phyloP scores from a whole-genome alignment of 2,329 filamentous ascomycete genomes.

The Ceratocystis smalleyi region DNA sequence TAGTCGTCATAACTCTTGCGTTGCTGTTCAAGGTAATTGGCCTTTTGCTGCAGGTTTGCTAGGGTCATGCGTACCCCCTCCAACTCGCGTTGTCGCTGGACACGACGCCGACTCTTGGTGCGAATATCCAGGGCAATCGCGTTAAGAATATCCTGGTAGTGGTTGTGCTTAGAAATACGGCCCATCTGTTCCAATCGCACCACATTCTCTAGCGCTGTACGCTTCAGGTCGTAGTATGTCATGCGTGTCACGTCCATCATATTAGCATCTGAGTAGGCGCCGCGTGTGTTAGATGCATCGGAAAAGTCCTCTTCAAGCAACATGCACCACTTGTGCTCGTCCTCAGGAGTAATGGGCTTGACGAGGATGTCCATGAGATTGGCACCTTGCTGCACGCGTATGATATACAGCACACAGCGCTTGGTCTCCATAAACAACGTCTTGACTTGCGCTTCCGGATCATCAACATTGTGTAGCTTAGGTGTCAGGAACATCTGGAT shows the following conservation, averaged over 20 bases:
- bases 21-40: conserved; percentile 83
- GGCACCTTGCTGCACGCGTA: conserved; percentile 78
- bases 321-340: conserved; percentile 74
- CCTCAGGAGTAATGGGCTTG: conserved; percentile 71
- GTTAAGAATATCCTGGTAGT: conserved; percentile 96
- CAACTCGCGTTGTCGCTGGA: conserved; percentile 81
- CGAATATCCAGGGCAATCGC: conserved; percentile 93
- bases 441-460: conserved; percentile 85
- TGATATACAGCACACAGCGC: conserved; percentile 91
- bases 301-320: conserved; percentile 70
- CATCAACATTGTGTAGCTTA: conserved; percentile 76
- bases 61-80: conserved; percentile 69
- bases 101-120: conserved; percentile 82
- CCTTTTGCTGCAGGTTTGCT: conserved; percentile 65
- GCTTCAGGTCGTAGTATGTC: conserved; percentile 83
- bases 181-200: conserved; percentile 75
- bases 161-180: conserved; percentile 75
- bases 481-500: conserved; percentile 83
- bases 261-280: conserved; percentile 79
- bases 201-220: conserved; percentile 85
- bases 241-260: conserved; percentile 80
- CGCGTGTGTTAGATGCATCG: conserved; percentile 42
- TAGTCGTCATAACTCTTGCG: conserved; percentile 98
- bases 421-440: conserved; percentile 96
- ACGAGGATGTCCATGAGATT: conserved; percentile 93